Evolutionary conservation across 768 basidiomycete genomes (phyloP).

Genomic region (Glaciozyma martinii): DNA sequence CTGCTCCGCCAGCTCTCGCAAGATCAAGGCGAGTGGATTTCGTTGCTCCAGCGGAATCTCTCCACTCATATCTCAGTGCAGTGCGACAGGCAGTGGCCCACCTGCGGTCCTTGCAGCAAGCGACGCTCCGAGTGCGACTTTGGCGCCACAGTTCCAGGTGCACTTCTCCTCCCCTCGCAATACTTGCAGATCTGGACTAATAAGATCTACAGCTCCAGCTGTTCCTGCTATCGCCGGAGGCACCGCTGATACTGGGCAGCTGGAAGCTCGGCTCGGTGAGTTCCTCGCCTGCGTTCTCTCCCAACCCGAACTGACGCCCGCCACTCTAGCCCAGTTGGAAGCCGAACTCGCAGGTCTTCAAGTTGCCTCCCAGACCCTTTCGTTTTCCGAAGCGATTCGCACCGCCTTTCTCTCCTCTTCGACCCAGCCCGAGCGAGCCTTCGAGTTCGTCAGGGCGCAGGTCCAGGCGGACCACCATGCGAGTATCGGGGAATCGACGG

Average conservation of each 20-base stretch:
- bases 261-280: not conserved
- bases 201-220: too few relatives aligned
- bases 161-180: not conserved
- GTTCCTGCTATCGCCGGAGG: not conserved
- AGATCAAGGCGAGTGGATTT: conserved; percentile 10
- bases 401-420: not conserved
- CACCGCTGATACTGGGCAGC: too few relatives aligned
- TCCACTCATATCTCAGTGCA: too few relatives aligned
- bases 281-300: not conserved
- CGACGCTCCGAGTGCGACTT: conserved; percentile 12
- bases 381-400: not conserved
- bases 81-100: conserved; percentile 10
- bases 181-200: not conserved
- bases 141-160: conserved; percentile 17
- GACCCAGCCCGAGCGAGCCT: too few relatives aligned
- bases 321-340: not conserved
- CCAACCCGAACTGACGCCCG: not conserved
- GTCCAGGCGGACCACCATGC: not conserved
- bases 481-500: not conserved
- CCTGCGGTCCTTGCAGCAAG: conserved; percentile 4
- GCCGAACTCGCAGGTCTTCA: not conserved
- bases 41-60: too few relatives aligned
- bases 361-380: not conserved
- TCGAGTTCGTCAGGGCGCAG: not conserved
- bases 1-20: not conserved